These are phyloP conservation scores for Paramecium sonneborni DNA, from an alignment of 73 alveolate genomes.

Conservation along the genomic window DNA sequence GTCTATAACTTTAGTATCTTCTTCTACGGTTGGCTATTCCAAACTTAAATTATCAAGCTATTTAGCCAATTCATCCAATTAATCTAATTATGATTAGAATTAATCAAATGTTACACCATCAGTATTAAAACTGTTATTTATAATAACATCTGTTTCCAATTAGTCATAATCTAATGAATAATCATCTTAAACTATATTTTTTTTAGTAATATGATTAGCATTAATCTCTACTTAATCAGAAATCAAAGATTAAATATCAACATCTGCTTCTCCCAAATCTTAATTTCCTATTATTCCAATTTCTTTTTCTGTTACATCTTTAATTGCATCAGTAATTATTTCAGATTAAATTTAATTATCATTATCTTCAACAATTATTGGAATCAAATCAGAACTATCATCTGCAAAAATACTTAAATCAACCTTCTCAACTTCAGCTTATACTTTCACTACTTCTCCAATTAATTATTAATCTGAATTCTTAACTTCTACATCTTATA, in stretches of 20 bases:
- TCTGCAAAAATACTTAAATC: background rate
- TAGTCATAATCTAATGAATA: background rate
- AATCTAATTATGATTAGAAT: background rate
- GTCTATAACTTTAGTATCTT: background rate
- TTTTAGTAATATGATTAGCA: background rate
- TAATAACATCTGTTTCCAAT: background rate
- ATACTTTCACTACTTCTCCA: background rate
- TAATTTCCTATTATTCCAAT: background rate
- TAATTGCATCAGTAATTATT: background rate
- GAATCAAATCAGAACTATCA: slow-evolving; percentile 23
- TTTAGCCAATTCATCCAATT: background rate
- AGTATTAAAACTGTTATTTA: background rate
- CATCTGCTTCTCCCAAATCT: background rate
- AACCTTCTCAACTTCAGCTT: slow-evolving; percentile 19
- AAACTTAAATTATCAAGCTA: background rate
- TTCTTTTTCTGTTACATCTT: slow-evolving; percentile 7
- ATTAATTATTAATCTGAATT: background rate
- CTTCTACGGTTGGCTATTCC: background rate
- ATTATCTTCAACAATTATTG: background rate
- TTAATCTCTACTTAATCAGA: background rate
- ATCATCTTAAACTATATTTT: background rate
- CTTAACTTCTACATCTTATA: background rate
- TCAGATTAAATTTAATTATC: background rate
- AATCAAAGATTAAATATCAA: background rate
- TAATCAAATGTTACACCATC: background rate